phyloP scores from a whole-genome alignment of 257 asterid species.

The Lycium barbarum region DNA sequence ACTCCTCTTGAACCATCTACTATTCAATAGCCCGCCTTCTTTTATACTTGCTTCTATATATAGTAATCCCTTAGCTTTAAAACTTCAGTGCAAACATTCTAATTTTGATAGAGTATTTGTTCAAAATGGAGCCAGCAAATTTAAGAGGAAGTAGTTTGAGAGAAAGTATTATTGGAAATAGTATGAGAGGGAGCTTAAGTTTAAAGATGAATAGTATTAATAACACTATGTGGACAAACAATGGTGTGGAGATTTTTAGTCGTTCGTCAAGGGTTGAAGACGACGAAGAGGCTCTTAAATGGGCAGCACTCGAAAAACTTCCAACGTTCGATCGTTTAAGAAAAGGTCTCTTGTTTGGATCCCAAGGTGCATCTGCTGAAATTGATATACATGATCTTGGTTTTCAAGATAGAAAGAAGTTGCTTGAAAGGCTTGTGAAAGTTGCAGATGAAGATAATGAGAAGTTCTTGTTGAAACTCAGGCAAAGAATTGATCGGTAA shows the following conservation, averaged over 20 bases:
- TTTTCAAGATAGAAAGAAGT: constrained; percentile 43
- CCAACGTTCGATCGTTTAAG: constrained; percentile 15
- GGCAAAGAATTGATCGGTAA: constrained; percentile 63
- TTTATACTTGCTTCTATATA: neutral
- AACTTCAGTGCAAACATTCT: neutral
- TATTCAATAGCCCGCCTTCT: neutral
- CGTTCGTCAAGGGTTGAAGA: neutral
- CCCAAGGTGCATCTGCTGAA: constrained; percentile 14
- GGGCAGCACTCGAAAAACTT: constrained; percentile 24
- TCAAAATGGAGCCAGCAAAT: constrained; percentile 6
- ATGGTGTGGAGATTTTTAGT: constrained; percentile 22
- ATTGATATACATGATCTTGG: constrained; percentile 9
- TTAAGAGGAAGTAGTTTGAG: constrained; percentile 6
- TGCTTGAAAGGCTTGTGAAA: constrained; percentile 63
- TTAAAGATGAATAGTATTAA: neutral
- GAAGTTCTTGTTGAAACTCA: constrained; percentile 61
- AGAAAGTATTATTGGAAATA: constrained; percentile 8
- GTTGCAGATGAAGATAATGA: constrained; percentile 73
- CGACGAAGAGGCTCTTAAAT: constrained; percentile 24
- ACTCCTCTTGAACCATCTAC: neutral
- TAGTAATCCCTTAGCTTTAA: neutral
- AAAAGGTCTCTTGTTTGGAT: constrained; percentile 26
- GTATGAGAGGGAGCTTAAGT: constrained; percentile 6
- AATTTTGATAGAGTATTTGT: neutral
- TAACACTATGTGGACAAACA: constrained; percentile 15